A percentile compares a stretch with the other conserved stretches of the same genome.
phyloP scores from a whole-genome alignment of 2,329 filamentous ascomycete genomes.

The Nemania sp. region DNA sequence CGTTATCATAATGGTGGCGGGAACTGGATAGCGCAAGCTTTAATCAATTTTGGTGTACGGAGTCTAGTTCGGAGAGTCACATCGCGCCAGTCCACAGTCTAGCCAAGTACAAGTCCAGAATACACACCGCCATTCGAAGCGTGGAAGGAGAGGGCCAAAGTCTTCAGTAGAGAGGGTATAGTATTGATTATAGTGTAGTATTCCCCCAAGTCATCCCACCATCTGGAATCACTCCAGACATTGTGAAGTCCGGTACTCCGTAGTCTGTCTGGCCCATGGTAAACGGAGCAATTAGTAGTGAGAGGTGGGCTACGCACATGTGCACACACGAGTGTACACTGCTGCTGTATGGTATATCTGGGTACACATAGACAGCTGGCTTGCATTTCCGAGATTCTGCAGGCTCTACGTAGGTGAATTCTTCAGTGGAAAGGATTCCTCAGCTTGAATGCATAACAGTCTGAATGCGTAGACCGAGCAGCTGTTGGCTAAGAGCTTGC shows the following conservation, averaged over 20 bases:
- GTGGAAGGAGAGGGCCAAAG: not conserved
- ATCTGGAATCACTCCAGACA: not conserved
- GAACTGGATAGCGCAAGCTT: conserved; percentile 1
- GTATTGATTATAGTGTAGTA: conserved; percentile 20
- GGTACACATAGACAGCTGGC: no score
- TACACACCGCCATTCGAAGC: conserved; percentile 22
- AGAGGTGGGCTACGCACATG: not conserved
- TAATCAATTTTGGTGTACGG: conserved; percentile 1
- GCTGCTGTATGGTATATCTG: not conserved
- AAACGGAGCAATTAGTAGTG: conserved; percentile 3
- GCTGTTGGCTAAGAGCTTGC: not conserved
- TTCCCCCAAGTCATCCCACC: conserved; percentile 20
- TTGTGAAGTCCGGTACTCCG: conserved; percentile 12
- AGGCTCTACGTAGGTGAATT: no score
- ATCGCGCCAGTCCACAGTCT: conserved; percentile 12
- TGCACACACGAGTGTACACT: not conserved
- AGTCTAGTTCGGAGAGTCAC: conserved; percentile 5
- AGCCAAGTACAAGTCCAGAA: conserved; percentile 1
- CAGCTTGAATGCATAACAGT: conserved; percentile 2
- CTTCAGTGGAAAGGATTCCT: conserved; percentile 7
- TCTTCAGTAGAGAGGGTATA: not conserved
- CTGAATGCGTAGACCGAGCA: not conserved
- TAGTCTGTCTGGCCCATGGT: no score
- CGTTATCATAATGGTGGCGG: not conserved
- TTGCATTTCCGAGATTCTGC: no score